phyloP scores from a whole-genome alignment of 2,329 filamentous ascomycete species.

The Fusarium sacchari region DNA sequence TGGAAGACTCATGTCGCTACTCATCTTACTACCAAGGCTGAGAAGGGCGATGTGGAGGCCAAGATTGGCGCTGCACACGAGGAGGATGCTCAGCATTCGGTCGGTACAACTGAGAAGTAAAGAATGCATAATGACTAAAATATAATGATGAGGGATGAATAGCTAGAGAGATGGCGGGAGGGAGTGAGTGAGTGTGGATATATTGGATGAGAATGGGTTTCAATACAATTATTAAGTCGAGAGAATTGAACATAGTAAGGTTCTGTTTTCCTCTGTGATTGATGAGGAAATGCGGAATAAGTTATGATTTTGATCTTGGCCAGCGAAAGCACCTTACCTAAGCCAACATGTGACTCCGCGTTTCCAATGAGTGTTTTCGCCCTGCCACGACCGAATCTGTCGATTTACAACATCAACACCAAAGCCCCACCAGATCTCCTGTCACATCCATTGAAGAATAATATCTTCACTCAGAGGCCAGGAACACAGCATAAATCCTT shows the following conservation, averaged over 20 bases:
- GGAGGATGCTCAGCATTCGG: not conserved
- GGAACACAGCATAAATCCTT: not conserved
- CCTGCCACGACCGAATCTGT: not conserved
- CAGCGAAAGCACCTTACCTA: not conserved
- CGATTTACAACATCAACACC: not conserved
- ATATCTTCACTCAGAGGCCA: not conserved
- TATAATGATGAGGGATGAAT: not conserved
- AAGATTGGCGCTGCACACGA: slow-evolving; percentile 24
- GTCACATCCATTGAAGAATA: not conserved
- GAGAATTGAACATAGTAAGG: not conserved
- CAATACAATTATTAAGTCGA: rapidly evolving
- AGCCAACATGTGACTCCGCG: not conserved
- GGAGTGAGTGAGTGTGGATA: no score
- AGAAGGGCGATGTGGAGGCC: slow-evolving; percentile 36
- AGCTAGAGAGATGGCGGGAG: no score
- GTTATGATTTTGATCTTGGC: not conserved
- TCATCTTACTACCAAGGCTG: slow-evolving; percentile 7
- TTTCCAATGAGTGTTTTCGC: not conserved
- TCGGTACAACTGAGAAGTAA: not conserved
- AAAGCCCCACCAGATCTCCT: not conserved
- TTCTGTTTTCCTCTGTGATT: rapidly evolving
- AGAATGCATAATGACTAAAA: rapidly evolving
- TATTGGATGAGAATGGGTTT: not conserved
- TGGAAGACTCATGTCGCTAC: slow-evolving; percentile 37
- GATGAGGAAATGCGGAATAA: not conserved